A percentile compares a stretch with the other conserved stretches of the same genome.
Conservation (phyloP, 768 basidiomycete genomes). For the Podaxis sp. region DNA sequence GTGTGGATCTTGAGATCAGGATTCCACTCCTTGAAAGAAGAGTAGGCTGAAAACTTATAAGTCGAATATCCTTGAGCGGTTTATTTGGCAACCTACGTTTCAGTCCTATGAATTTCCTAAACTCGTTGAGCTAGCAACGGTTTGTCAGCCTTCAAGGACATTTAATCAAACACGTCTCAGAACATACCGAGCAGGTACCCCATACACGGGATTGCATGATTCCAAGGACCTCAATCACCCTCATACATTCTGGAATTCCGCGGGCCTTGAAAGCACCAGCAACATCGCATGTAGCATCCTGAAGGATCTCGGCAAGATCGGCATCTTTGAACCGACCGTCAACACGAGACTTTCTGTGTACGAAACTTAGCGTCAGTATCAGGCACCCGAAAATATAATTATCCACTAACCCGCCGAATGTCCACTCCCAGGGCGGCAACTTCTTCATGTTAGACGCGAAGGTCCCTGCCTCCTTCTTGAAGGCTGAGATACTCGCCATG, state of each 20-base stretch:
- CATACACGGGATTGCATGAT: conserved; percentile 67
- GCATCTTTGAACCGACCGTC: conserved; percentile 61
- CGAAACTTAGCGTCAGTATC: not conserved
- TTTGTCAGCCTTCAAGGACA: conserved; percentile 10
- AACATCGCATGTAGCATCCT: conserved; percentile 55
- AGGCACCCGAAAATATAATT: not conserved
- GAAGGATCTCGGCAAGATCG: conserved; percentile 62
- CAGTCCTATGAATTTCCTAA: conserved; percentile 68
- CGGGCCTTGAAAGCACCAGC: conserved; percentile 69
- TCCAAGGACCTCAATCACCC: conserved; percentile 66
- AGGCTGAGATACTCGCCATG: conserved; percentile 35
- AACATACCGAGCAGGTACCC: conserved; percentile 69
- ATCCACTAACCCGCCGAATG: conserved; percentile 48
- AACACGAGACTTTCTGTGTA: conserved; percentile 49
- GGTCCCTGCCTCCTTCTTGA: conserved; percentile 33
- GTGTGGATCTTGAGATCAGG: conserved; percentile 53
- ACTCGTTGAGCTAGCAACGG: conserved; percentile 58
- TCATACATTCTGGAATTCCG: conserved; percentile 66
- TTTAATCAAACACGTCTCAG: not conserved
- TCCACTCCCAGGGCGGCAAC: conserved; percentile 48
- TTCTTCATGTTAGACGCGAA: conserved; percentile 21
- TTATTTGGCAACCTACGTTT: conserved; percentile 45
- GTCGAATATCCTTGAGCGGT: not conserved
- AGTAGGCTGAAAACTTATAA: conserved; percentile 45
- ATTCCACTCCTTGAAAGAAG: conserved; percentile 73